Evolutionary conservation across 2,329 filamentous ascomycete species (phyloP).

Genomic region (Fusarium duplospermum): DNA sequence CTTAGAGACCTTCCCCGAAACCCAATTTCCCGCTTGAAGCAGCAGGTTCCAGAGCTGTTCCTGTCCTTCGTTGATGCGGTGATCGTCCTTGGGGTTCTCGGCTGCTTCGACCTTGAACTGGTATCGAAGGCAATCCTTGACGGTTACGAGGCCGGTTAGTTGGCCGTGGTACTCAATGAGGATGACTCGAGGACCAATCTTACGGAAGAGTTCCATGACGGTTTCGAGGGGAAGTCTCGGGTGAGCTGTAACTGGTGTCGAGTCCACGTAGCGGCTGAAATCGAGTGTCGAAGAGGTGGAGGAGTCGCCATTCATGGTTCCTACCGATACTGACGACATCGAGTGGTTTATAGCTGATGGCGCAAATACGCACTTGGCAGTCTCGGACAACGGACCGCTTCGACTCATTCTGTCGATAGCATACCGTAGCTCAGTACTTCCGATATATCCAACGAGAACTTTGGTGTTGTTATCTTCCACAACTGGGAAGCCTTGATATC

Average conservation of each 20-base stretch:
- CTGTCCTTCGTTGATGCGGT: conserved; percentile 66
- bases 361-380: conserved; percentile 80
- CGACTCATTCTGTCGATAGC: conserved; percentile 84
- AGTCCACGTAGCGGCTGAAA: conserved; percentile 88
- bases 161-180: conserved; percentile 90
- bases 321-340: conserved; percentile 49
- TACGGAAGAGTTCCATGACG: conserved; percentile 98
- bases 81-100: conserved; percentile 75
- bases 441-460: conserved; percentile 89
- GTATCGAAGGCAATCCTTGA: conserved; percentile 97
- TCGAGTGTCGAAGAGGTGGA: conserved; percentile 70
- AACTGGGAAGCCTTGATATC: conserved; percentile 93
- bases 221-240: conserved; percentile 93
- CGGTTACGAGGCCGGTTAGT: conserved; percentile 87
- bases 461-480: conserved; percentile 79
- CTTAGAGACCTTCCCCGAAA: conserved; percentile 65
- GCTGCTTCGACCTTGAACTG: conserved; percentile 95
- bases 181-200: conserved; percentile 94
- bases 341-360: conserved; percentile 53
- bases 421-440: conserved; percentile 90
- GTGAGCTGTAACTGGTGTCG: conserved; percentile 90
- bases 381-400: conserved; percentile 73
- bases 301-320: conserved; percentile 25
- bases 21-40: conserved; percentile 65
- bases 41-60: conserved; percentile 74